Evolutionary conservation across 2,329 filamentous ascomycete species (phyloP).

Genomic region (Chaetomium strumarium): DNA sequence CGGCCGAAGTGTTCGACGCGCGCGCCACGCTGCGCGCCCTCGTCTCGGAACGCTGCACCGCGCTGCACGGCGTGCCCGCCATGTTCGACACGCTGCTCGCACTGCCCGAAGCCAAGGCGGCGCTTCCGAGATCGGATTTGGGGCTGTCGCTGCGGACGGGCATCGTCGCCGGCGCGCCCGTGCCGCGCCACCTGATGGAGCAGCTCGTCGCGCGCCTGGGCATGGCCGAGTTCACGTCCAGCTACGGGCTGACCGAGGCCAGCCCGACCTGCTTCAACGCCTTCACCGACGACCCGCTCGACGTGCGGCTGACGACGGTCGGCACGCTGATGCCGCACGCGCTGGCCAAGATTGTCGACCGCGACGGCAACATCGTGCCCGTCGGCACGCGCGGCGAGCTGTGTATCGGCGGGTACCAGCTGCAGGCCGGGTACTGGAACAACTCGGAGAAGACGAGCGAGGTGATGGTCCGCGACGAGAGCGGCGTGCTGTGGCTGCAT

Average conservation of each 20-base stretch:
- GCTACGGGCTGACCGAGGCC: constrained; percentile 70
- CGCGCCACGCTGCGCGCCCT: constrained; percentile 61
- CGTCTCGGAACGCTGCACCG: constrained; percentile 62
- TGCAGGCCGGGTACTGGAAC: constrained; percentile 62
- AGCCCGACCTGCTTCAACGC: constrained; percentile 78
- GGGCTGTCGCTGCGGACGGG: constrained; percentile 64
- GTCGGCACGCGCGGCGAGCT: constrained; percentile 66
- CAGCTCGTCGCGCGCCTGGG: constrained; percentile 63
- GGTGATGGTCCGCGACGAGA: constrained; percentile 47
- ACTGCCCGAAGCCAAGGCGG: constrained; percentile 37
- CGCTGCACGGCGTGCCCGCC: constrained; percentile 73
- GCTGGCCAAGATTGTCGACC: constrained; percentile 70
- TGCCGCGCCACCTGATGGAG: constrained; percentile 70
- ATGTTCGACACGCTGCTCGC: constrained; percentile 68
- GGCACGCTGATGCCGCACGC: constrained; percentile 72
- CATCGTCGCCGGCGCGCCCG: constrained; percentile 72
- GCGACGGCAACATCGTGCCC: constrained; percentile 58
- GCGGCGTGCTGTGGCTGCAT: constrained; percentile 54
- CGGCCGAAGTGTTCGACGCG: constrained; percentile 67
- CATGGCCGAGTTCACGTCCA: constrained; percentile 68
- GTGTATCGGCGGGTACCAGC: constrained; percentile 71
- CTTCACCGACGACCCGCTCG: constrained; percentile 64
- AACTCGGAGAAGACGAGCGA: constrained; percentile 69
- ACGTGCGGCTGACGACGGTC: constrained; percentile 63
- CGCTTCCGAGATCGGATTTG: constrained; percentile 37